Base-by-base conservation (phyloP, 305 asterid species). In the Fraxinus angustifolia region DNA sequence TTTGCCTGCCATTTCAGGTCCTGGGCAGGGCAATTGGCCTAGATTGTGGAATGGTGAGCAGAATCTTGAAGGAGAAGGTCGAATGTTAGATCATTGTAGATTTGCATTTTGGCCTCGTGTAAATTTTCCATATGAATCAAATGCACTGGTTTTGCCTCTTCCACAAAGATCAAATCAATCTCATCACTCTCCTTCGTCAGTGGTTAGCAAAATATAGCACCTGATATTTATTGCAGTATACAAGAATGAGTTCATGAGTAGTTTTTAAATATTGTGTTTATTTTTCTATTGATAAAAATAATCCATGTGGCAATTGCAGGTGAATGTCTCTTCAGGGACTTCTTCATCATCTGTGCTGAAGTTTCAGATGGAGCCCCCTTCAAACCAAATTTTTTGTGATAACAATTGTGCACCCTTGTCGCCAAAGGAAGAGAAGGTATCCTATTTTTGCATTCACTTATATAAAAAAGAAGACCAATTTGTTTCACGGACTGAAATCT, bases 301-400 rank as follows among this genome's bases (percentile, higher is more conserved):
- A 75, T 38, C 45, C 80, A 6, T 6, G 40, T 30, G 75, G 19
- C 42, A 31, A 70, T 70, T 89, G 84, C 91, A 91, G 94, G 90
- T 89, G 90, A 91, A 84, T 84, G 42, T 90, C 81, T 86, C 91
- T 80, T 68, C 94, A 3, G 93, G 90, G 82, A 91, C 91, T 79
- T 86, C 92, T 68, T 82, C 91, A 53, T 87, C 96, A n/a, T 84
- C 97, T 53, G 87, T 86, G 42, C 53, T 86, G 56, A 89, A 84
- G 86, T 89, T 89, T 79, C 97, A 87, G 87, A 90, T 87, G 89
- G 99, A 95, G 99, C 99, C 93, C 99, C 99, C 97, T 95, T 95
- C 98, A 91, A 94, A 91, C 97, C 99, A 94, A 95, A 95, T 71
- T 85, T 84, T 83, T 83, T 84, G 82, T 65, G 82, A 83, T 50